Evolutionary conservation across 257 asterid species (phyloP).

Genomic region (Cruciata laevipes): DNA sequence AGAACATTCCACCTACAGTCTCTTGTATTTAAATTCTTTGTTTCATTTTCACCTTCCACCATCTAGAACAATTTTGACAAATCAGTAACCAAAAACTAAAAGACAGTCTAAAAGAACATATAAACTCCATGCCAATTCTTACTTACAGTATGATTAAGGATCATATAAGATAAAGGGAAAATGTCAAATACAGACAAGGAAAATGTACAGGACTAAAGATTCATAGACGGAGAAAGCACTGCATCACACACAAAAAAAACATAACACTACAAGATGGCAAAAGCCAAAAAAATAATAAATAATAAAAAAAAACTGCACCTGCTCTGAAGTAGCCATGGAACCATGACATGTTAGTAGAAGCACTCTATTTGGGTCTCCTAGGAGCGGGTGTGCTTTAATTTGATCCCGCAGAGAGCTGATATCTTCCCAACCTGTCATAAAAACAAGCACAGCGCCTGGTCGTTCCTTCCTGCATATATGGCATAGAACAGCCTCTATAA

Average conservation of each 20-base stretch:
- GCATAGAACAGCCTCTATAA: conserved; percentile 89
- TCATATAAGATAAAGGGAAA: neutral
- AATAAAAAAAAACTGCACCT: conserved; percentile 54
- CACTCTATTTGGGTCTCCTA: conserved; percentile 97
- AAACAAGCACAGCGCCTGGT: conserved; percentile 85
- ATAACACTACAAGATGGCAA: conserved; percentile 2
- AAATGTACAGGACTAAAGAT: neutral
- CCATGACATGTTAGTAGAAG: conserved; percentile 90
- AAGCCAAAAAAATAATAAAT: too few relatives aligned
- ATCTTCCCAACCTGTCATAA: conserved; percentile 99
- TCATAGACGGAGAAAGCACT: neutral
- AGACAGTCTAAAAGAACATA: neutral
- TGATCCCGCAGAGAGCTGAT: conserved; percentile 95
- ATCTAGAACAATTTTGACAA: neutral
- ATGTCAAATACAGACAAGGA: neutral
- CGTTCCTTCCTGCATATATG: conserved; percentile 97
- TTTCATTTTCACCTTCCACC: neutral
- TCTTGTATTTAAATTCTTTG: neutral
- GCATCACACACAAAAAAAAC: neutral
- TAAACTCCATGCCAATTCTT: neutral
- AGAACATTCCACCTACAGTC: neutral
- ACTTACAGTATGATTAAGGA: neutral
- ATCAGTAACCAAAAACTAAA: neutral
- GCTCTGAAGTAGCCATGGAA: conserved; percentile 96
- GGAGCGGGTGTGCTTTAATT: conserved; percentile 90